phyloP scores from a whole-genome alignment of 768 basidiomycete species.

The Sarcomyxa edulis region DNA sequence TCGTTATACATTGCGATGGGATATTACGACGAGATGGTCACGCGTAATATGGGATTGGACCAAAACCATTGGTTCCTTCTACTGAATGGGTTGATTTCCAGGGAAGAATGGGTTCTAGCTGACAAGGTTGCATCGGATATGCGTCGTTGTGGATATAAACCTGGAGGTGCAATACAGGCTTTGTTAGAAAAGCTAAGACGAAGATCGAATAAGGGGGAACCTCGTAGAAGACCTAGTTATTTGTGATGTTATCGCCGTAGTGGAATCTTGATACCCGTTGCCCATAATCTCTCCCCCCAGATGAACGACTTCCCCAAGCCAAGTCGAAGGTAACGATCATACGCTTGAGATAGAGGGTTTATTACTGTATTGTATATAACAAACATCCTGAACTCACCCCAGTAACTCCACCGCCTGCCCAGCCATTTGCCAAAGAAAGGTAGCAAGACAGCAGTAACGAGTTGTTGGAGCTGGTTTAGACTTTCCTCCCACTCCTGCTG shows the following conservation, averaged over 20 bases:
- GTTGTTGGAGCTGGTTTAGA: constrained; percentile 75
- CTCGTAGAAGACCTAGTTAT: constrained; percentile 18
- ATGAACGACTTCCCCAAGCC: constrained; percentile 66
- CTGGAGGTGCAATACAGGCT: constrained; percentile 36
- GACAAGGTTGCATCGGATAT: constrained; percentile 60
- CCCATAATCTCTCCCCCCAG: constrained; percentile 22
- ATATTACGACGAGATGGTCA: constrained; percentile 59
- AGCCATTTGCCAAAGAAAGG: constrained; percentile 88
- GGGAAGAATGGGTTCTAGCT: constrained; percentile 58
- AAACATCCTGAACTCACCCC: constrained; percentile 50
- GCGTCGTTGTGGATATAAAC: constrained; percentile 36
- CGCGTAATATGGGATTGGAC: constrained; percentile 37
- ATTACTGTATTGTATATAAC: constrained; percentile 3
- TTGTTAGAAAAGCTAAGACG: constrained; percentile 47
- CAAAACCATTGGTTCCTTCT: constrained; percentile 77
- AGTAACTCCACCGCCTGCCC: constrained; percentile 81
- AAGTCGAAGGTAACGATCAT: constrained; percentile 62
- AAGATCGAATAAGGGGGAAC: constrained; percentile 15
- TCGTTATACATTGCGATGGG: constrained; percentile 51
- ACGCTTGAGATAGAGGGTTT: constrained; percentile 39
- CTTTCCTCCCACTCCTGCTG: constrained; percentile 95
- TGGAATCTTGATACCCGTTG: no score
- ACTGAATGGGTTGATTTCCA: constrained; percentile 54
- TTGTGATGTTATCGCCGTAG: constrained; percentile 7
- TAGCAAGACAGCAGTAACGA: constrained; percentile 73